Evolutionary conservation across 73 alveolate species (phyloP).

Genomic region (Paraurostyla sp.): DNA sequence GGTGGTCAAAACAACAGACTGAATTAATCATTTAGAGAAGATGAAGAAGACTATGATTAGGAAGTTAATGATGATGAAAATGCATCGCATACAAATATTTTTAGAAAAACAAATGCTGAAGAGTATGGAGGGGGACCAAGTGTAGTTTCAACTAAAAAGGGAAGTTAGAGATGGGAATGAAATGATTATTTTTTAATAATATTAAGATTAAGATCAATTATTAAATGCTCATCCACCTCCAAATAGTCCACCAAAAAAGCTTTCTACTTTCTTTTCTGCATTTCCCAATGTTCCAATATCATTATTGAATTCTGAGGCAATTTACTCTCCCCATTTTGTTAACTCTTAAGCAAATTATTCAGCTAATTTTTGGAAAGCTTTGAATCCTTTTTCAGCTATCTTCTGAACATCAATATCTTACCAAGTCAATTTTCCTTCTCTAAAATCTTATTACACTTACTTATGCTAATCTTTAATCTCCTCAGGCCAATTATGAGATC

Average conservation of each 20-base stretch:
- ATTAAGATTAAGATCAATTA: too few species aligned
- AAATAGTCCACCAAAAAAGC: neutral
- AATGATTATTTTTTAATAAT: neutral
- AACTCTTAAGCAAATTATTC: neutral
- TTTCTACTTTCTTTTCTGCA: neutral
- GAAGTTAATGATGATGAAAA: conserved; percentile 10
- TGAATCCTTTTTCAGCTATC: neutral
- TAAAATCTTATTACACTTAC: neutral
- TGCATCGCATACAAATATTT: conserved; percentile 8
- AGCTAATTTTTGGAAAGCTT: neutral
- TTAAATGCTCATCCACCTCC: neutral
- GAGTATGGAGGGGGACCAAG: conserved; percentile 60
- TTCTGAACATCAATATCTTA: neutral
- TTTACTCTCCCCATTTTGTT: neutral
- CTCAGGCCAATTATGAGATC: neutral
- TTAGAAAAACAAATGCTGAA: conserved; percentile 49
- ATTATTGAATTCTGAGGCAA: neutral
- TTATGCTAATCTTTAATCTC: conserved; percentile 15
- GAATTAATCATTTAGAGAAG: conserved; percentile 43
- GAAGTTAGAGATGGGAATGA: conserved; percentile 49
- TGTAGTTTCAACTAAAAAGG: conserved; percentile 33
- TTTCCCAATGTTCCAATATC: neutral
- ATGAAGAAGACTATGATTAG: conserved; percentile 25
- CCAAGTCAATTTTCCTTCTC: neutral
- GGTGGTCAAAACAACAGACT: conserved; percentile 12